Base-by-base conservation (phyloP, 805 yeast genomes). In the Saccharomycopsis sp. region DNA sequence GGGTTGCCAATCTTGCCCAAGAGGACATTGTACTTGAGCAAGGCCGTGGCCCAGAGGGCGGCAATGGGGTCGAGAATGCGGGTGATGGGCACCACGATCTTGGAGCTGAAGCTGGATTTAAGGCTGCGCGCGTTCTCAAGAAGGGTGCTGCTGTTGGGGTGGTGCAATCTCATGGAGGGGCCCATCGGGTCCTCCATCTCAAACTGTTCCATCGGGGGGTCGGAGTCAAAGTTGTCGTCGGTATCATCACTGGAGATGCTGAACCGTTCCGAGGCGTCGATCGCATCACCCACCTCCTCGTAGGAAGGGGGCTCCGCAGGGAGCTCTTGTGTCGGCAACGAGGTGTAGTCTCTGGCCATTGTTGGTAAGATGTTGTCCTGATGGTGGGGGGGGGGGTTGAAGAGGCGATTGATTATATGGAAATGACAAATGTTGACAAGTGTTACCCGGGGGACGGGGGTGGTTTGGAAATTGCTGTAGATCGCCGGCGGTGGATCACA, bases 11-110 rank as follows among this genome's bases (percentile, higher is more conserved):
- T 16, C 34, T 46, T 46, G 2, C 39, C 41, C 9, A 89, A 59
- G 20, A 67, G 58, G 22, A 63, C 59, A 51, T 88, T 95, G 39
- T 75, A 61, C 39, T 68, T 66, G 30, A 62, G 59, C 40, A 59
- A 53, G 7, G 61, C 2, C 12, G 50, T 46, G 5, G 53, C 46
- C 49, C 64, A 63, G 1, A 62, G 34, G 33, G 60, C 63, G 1
- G 65, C 69, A 9, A 72, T 51, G 0, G 79, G 80, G 45, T 71
- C 76, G 30, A 73, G 52, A 4, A 69, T 50, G 10, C 59, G 57
- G 29, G 61, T 45, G 3, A 71, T 66, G 0, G 74, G 73, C 12
- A 49, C 36, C 2, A 62, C 52, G n/a, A 70, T 41, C 21, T 52
- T 55, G 8, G 58, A 48, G 34, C 53, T 54, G 36, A 63, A 45